Base-by-base conservation (phyloP, 176 grass and related monocot species). In the Musa acuminata region DNA sequence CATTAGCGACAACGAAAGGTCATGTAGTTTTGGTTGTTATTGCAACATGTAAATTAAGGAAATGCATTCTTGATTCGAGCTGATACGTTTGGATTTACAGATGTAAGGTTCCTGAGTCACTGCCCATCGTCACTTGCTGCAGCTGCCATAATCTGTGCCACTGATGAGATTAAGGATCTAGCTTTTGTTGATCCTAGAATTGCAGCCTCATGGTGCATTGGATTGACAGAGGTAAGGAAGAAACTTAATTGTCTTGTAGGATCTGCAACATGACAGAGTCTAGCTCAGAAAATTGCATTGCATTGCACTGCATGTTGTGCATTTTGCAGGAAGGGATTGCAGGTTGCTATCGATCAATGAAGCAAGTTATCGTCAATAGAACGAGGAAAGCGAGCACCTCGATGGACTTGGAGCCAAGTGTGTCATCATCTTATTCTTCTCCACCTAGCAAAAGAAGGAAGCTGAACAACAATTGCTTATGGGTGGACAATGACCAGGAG, bases 101-200 rank as follows among this genome's bases (percentile, higher is more conserved):
- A 85, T 75, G 78, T 94, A 2, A 83, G 84, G 75, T 89, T 99
- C 80, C 77, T 99, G 80, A 89, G 87, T 75, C 88, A 94, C 86
- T 94, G 80, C 53, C 82, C 96, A 26, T 99, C 88, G 19, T 91
- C 96, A 14, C 80, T 99, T 83, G 96, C 90, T 10, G 96, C 84
- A 20, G 86, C 88, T 17, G 96, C 91, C 51, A 92, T 99, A 80
- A 82, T 99, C 49, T 91, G 88, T 69, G 88, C 96, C 68, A 79
- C 71, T 75, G 81, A 81, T 23, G 91, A 89, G 83, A 87, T 49
- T 16, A 79, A 84, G 17, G 87, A 85, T 53, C 76, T 94, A 58
- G 53, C 68, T 43, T 82, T 75, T 35, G 60, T 84, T 52, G 83
- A 81, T 76, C 86, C 91, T 59, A 73, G 64, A 49, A 71, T 72